A percentile compares a stretch with the other conserved stretches of the same genome.
Evolutionary conservation across 306 rosid species (phyloP).

Genomic region (Lithocarpus polystachyus): DNA sequence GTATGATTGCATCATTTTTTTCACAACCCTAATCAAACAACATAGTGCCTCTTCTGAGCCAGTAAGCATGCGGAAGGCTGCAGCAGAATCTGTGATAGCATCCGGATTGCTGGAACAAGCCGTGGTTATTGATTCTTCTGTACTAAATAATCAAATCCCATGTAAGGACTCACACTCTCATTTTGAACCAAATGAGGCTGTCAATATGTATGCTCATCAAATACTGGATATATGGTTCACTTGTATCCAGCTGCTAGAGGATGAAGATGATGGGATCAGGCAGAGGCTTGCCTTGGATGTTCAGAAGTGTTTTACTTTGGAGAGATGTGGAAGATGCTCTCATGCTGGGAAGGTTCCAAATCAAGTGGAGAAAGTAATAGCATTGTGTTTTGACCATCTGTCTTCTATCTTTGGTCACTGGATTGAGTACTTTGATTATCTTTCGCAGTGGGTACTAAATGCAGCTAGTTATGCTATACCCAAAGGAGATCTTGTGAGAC

Average conservation of each 20-base stretch:
- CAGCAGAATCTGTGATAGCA: slow-evolving; percentile 75
- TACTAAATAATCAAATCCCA: slow-evolving; percentile 37
- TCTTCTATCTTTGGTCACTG: slow-evolving; percentile 80
- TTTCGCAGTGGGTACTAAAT: slow-evolving; percentile 53
- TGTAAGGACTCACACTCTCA: slow-evolving; percentile 22
- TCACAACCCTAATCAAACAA: slow-evolving; percentile 48
- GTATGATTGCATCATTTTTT: slow-evolving; percentile 52
- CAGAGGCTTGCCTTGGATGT: slow-evolving; percentile 62
- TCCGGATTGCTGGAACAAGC: slow-evolving; percentile 91
- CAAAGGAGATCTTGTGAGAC: slow-evolving; percentile 76
- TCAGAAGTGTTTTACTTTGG: slow-evolving; percentile 57
- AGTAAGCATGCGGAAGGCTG: slow-evolving; percentile 71
- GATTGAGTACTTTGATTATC: slow-evolving; percentile 68
- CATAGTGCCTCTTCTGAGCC: slow-evolving; percentile 70
- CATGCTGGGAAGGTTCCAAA: slow-evolving; percentile 46
- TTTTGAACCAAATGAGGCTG: slow-evolving; percentile 46
- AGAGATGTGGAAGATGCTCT: slow-evolving; percentile 34
- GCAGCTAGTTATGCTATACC: slow-evolving; percentile 42
- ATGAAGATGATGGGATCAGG: slow-evolving; percentile 79
- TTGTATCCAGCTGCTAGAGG: slow-evolving; percentile 90
- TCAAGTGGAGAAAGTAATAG: slow-evolving; percentile 91
- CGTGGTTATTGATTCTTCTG: slow-evolving; percentile 39
- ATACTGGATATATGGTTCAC: slow-evolving; percentile 75
- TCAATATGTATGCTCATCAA: slow-evolving; percentile 60
- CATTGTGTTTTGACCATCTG: slow-evolving; percentile 71